Evolutionary conservation across 306 rosid genomes (phyloP), one percentile per base, ranked within the genome.

Genomic region (Rosa lucieae): DNA sequence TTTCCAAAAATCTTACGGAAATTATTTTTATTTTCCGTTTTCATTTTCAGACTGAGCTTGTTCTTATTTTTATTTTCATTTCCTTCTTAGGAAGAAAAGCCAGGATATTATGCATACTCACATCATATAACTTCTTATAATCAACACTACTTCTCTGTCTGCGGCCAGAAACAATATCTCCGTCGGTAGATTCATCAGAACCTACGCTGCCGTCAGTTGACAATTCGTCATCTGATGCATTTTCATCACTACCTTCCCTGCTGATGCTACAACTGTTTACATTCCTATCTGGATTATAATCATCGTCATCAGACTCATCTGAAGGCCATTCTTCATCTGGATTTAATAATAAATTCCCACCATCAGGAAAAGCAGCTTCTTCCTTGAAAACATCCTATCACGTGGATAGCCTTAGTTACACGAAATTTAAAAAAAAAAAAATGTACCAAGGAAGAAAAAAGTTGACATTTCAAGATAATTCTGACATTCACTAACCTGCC

Each of bases 271-370:
- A 70, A 89, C 80, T 73, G 67, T 79, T 89, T 83, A 89, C 89
- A 53, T 75, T 85, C 88, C 86, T 87, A 82, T 85, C 94, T 29
- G 98, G 98, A 78, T 94, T 77, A 85, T 94, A 94, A 85, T 94
- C 96, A 80, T 88, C 93, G 78, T 94, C 98, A 73, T 87, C 96
- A 56, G 98, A 91, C 85, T 92, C 98, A 85, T 94, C 97, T 1
- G 97, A 94, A 61, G 98, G 98, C 97, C 94, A 94, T 73, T 91
- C 90, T 76, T 85, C 96, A 70, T 83, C 96, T 26, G 89, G 91
- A 82, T 92, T 88, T 66, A 80, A 74, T 77, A 85, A 72, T 51
- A 85, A 78, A 79, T 86, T 77, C 52, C 79, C 87, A 76, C 87
- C 89, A 80, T 89, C 90, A 18, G 93, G 96, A 39, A 79, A 82